phyloP scores from a whole-genome alignment of 1,284 basidiomycete species.

The Rhodotorula mucilaginosa region DNA sequence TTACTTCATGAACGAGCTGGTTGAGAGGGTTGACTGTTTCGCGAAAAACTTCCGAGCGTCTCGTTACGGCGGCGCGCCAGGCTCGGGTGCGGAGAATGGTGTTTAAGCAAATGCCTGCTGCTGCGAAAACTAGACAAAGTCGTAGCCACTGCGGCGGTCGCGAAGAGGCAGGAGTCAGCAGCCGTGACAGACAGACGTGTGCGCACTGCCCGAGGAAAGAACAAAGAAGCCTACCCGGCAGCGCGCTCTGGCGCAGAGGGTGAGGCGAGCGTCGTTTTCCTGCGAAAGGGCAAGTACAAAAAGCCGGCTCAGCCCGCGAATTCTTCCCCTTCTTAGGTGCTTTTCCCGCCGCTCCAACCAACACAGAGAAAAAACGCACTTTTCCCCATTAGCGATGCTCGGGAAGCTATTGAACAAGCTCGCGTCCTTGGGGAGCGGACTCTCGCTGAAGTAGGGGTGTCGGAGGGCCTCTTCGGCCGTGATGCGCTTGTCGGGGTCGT shows the following conservation, averaged over 20 bases:
- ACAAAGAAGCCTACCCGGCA: slow-evolving; percentile 14
- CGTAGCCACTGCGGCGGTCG: slow-evolving; percentile 25
- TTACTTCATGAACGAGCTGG: neutral
- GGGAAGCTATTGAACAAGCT: slow-evolving; percentile 96
- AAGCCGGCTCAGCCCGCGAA: too few species aligned
- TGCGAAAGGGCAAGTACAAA: neutral
- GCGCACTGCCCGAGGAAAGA: too few species aligned
- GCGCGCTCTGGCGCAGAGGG: slow-evolving; percentile 39
- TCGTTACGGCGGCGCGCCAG: neutral
- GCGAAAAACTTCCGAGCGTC: neutral
- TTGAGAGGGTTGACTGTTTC: too few species aligned
- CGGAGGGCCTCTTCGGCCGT: slow-evolving; percentile 91
- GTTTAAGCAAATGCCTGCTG: too few species aligned
- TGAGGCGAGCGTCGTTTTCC: slow-evolving; percentile 39
- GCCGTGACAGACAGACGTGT: neutral
- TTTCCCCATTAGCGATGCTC: slow-evolving; percentile 93
- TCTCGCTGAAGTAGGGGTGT: slow-evolving; percentile 97
- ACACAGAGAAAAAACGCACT: slow-evolving; percentile 49
- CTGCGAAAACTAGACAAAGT: slow-evolving; percentile 25
- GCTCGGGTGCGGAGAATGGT: too few species aligned
- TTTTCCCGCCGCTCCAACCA: too few species aligned
- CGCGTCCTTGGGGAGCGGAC: slow-evolving; percentile 93
- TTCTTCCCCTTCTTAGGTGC: too few species aligned
- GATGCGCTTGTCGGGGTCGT: slow-evolving; percentile 94
- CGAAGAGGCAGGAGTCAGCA: too few species aligned